Percentiles rank a stretch among this genome's conserved stretches.
Evolutionary conservation across 371 early-diverging fungal species (phyloP).

Genomic region (Syncephalastrum racemosum): DNA sequence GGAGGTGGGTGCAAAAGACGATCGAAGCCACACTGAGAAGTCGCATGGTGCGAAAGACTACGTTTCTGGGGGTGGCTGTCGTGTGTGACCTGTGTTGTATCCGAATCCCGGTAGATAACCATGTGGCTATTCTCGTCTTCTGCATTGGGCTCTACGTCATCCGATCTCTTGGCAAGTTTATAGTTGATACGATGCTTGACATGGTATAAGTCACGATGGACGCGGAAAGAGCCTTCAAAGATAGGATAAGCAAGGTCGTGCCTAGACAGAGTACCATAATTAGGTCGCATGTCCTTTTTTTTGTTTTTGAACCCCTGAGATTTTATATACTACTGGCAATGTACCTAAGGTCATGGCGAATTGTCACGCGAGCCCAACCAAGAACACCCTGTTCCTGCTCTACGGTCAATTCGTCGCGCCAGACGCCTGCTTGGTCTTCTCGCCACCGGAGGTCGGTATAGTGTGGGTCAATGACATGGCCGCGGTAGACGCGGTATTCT

Average conservation of each 20-base stretch:
- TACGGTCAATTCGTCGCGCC: constrained; percentile 26
- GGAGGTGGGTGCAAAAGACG: constrained; percentile 8
- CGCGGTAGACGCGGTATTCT: constrained; percentile 41
- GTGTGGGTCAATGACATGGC: constrained; percentile 30
- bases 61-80: neutral
- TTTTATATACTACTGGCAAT: too few species aligned
- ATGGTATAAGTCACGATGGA: constrained; percentile 60
- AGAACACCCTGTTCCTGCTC: constrained; percentile 38
- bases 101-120: constrained; percentile 73
- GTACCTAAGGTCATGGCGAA: constrained; percentile 55
- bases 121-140: constrained; percentile 33
- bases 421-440: constrained; percentile 32
- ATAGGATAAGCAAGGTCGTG: constrained; percentile 41
- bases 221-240: constrained; percentile 67
- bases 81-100: constrained; percentile 27
- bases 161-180: constrained; percentile 53
- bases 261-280: constrained; percentile 6
- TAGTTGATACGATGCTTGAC: constrained; percentile 64
- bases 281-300: neutral
- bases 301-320: neutral
- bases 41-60: too few species aligned
- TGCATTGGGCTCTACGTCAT: constrained; percentile 50
- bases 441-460: constrained; percentile 37
- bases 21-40: constrained; percentile 34
- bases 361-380: constrained; percentile 73